phyloP scores from a whole-genome alignment of 164 flowering plant genomes.

The Houttuynia cordata region DNA sequence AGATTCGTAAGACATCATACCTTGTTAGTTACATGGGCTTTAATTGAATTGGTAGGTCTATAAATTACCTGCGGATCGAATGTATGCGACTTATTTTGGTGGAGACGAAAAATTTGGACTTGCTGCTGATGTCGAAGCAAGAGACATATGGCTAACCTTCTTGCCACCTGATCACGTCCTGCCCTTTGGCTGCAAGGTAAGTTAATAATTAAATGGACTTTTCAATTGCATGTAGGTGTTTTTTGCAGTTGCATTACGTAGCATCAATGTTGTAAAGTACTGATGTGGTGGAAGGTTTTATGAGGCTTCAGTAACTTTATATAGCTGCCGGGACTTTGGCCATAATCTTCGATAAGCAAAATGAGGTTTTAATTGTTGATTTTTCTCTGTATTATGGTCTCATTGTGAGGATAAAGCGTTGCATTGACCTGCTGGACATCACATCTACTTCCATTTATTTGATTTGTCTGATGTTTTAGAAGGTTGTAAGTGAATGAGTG shows the following conservation, averaged over 20 bases:
- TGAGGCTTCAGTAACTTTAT: too few relatives aligned
- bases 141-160: constrained; percentile 65
- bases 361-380: background rate
- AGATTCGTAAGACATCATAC: too few relatives aligned
- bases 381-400: background rate
- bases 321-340: background rate
- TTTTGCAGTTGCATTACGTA: constrained; percentile 7
- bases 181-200: constrained; percentile 92
- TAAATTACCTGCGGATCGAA: constrained; percentile 53
- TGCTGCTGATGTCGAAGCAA: constrained; percentile 77
- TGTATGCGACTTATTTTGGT: constrained; percentile 97
- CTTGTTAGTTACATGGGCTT: too few relatives aligned
- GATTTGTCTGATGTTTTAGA: background rate
- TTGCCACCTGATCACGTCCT: constrained; percentile 75
- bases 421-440: background rate
- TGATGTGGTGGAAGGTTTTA: too few relatives aligned
- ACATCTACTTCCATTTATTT: too few relatives aligned
- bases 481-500: background rate
- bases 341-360: background rate
- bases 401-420: background rate
- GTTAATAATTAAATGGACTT: background rate
- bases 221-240: background rate
- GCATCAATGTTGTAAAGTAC: too few relatives aligned
- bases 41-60: constrained; percentile 41
- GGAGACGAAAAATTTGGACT: constrained; percentile 90